Conservation (phyloP, 768 basidiomycete genomes). For the Lentinula detonsa region DNA sequence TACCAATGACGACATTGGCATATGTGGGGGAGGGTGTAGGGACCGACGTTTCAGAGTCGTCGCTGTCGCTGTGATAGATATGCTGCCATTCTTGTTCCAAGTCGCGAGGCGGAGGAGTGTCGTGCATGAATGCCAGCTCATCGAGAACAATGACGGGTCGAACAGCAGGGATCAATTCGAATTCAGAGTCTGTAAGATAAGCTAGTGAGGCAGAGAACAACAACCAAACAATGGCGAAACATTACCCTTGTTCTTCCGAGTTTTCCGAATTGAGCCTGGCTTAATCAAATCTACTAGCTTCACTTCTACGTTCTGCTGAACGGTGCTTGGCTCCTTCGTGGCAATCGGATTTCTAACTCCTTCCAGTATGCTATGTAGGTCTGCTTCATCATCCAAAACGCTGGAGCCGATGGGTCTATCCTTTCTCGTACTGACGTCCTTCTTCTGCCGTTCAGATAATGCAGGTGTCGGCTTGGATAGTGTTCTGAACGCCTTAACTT, state of each 20-base stretch:
- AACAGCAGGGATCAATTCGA: constrained; percentile 48
- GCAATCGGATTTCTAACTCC: constrained; percentile 6
- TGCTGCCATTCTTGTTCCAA: constrained; percentile 60
- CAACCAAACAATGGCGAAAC: constrained; percentile 6
- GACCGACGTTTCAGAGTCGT: constrained; percentile 16
- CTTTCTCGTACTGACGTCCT: not conserved
- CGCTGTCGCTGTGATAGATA: constrained; percentile 34
- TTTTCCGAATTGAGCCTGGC: constrained; percentile 23
- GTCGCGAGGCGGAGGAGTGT: constrained; percentile 21
- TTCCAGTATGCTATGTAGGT: constrained; percentile 10
- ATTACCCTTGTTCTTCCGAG: constrained; percentile 37
- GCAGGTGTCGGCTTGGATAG: not conserved
- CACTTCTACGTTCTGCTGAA: constrained; percentile 16
- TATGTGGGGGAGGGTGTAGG: constrained; percentile 30
- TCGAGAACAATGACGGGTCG: constrained; percentile 55
- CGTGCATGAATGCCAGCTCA: constrained; percentile 24
- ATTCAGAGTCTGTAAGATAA: constrained; percentile 34
- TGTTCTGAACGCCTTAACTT: constrained; percentile 22
- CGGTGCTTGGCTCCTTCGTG: not conserved
- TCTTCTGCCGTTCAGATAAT: constrained; percentile 4
- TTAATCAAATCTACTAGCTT: constrained; percentile 26
- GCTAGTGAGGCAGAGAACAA: not conserved
- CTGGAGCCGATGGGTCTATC: constrained; percentile 13
- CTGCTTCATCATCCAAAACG: constrained; percentile 11
- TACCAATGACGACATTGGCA: constrained; percentile 24